These are phyloP conservation scores for Coemansia sp. DNA, from an alignment of 192 early-diverging fungal species.

Conservation along the genomic window DNA sequence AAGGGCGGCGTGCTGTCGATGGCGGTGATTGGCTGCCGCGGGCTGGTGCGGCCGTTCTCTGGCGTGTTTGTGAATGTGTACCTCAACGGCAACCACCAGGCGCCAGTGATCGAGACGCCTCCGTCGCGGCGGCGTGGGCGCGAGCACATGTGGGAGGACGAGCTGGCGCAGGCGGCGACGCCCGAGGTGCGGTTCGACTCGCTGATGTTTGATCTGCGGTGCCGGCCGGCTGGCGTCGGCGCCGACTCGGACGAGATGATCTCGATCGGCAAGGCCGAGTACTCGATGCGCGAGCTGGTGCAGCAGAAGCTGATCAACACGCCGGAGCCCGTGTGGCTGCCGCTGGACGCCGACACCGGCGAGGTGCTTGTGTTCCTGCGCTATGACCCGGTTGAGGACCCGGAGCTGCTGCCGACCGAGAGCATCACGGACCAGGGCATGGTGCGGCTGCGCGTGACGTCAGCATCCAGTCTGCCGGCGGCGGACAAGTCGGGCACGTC, in stretches of 20 bases:
- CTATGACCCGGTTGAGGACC: conserved; percentile 51
- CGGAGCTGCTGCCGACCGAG: conserved; percentile 45
- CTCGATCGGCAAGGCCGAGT: conserved; percentile 52
- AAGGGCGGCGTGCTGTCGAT: conserved; percentile 48
- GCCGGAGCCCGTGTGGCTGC: conserved; percentile 52
- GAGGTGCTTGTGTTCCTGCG: conserved; percentile 55
- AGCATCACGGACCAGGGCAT: conserved; percentile 64
- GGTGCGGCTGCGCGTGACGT: conserved; percentile 60
- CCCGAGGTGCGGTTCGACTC: conserved; percentile 38
- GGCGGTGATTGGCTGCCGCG: conserved; percentile 46
- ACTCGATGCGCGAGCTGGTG: conserved; percentile 49
- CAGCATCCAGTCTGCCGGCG: conserved; percentile 62
- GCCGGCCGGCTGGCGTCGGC: conserved; percentile 40
- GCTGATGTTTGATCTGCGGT: conserved; percentile 41
- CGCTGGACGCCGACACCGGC: conserved; percentile 52
- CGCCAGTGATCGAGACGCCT: conserved; percentile 46
- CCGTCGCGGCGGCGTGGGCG: conserved; percentile 47
- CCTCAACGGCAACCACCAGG: conserved; percentile 49
- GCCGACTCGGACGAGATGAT: conserved; percentile 46
- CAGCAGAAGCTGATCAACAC: conserved; percentile 47
- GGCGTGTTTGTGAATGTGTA: conserved; percentile 54
- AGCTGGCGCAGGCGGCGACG: conserved; percentile 48
- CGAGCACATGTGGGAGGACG: conserved; percentile 54
- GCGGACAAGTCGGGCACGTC: conserved; percentile 71
- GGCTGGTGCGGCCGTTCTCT: conserved; percentile 48